Evolutionary conservation across 2,329 filamentous ascomycete species (phyloP), one percentile per base, ranked within the genome.

Genomic region (Ceratocystis albifundus): DNA sequence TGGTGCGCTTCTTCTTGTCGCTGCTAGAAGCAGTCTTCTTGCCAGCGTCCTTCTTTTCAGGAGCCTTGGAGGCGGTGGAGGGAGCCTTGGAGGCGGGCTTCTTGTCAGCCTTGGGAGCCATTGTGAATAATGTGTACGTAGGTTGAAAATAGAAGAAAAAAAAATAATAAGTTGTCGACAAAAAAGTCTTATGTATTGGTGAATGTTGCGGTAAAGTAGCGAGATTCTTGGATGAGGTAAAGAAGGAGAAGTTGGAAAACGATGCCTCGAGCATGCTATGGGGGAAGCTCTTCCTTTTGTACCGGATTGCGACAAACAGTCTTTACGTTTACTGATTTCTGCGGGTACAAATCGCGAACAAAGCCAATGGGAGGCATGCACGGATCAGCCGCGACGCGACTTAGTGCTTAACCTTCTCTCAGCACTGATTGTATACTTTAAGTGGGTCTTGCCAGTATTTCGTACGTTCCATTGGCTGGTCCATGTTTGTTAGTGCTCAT

Each of bases 1-100:
- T 99, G 83, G 91, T 96, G 77, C 94, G 90, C 92, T 97, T 99
- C 90, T 99, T 99, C 91, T 97, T 97, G 74, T 97, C 94, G 71
- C 94, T 94, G 76, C 90, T 86, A 69, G 92, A 86, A 69, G 93
- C 90, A 62, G 94, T 97, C 89, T 97, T 99, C 90, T 99, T 99
- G 84, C 93, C 94, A 71, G 93, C 94, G 82, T 97, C 93, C 88
- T 97, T 96, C 89, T 96, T 96, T 87, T 96, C 92, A 67, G 82
- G 82, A 70, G 82, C 82, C 81, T 85, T 85, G 73, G 80, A 82
- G 71, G 83, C 83, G 76, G 88, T 83, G 65, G 80, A 89, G 69
- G 93, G 91, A 74, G 93, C 93, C 90, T 97, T 97, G 82, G 90
- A 85, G 82, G 89, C 93, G 86, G 96, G 96, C 90, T 97, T 97